Conservation (phyloP, 2,329 filamentous ascomycete genomes). For the Phaeosphaeria sp. region DNA sequence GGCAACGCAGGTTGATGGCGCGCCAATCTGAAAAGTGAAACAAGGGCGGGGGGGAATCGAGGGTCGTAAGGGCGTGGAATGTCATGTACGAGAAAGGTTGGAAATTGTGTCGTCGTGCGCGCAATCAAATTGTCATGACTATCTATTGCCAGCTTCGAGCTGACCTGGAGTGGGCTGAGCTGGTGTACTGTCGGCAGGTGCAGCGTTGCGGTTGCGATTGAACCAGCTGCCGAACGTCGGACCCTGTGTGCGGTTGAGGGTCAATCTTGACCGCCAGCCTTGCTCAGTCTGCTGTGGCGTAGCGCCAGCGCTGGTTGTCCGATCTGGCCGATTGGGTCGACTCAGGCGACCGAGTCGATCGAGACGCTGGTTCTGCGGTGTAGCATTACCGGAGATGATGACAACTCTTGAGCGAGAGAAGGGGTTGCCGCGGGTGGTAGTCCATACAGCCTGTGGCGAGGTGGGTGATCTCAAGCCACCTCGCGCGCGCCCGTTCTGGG, state of each 20-base stretch:
- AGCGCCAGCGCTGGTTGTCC: slow-evolving; percentile 14
- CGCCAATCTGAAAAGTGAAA: background rate
- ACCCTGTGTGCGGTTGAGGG: slow-evolving; percentile 16
- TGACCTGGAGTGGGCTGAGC: slow-evolving; percentile 42
- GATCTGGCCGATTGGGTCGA: slow-evolving; percentile 34
- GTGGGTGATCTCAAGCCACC: slow-evolving; percentile 40
- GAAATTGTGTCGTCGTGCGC: background rate
- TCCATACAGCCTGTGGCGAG: slow-evolving; percentile 42
- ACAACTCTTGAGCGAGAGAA: slow-evolving; percentile 43
- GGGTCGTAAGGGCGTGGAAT: slow-evolving; percentile 4
- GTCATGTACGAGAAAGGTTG: background rate
- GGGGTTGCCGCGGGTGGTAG: slow-evolving; percentile 34
- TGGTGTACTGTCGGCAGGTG: slow-evolving; percentile 18
- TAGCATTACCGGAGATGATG: slow-evolving; percentile 22
- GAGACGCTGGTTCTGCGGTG: slow-evolving; percentile 15
- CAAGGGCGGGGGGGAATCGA: background rate
- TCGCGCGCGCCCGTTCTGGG: slow-evolving; percentile 36
- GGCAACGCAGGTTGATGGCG: background rate
- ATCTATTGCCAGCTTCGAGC: slow-evolving; percentile 46
- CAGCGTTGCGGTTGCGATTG: slow-evolving; percentile 30
- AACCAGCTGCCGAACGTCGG: slow-evolving; percentile 37
- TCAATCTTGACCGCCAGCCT: slow-evolving; percentile 35
- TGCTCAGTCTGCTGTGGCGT: slow-evolving; percentile 14
- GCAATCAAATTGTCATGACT: slow-evolving; percentile 3
- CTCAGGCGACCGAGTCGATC: slow-evolving; percentile 30